Evolutionary conservation across 2,329 filamentous ascomycete genomes (phyloP), one percentile per base, ranked within the genome.

Genomic region (Arthrobotrys entomopaga): DNA sequence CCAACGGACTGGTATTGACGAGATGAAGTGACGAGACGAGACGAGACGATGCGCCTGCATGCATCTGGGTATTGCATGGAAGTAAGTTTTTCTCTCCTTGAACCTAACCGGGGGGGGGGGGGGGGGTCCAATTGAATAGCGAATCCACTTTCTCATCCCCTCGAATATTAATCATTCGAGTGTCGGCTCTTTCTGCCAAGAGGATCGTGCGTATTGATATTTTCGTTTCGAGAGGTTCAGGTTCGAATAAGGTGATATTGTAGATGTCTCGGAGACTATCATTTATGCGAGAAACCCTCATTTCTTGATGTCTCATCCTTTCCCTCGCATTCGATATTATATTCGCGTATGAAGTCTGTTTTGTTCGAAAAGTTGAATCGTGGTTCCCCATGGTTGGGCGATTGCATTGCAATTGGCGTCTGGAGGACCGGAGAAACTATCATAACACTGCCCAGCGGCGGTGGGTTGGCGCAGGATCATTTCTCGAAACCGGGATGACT

Each of bases 1-100:
- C 61, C 69, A 56, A 52, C 56, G 56, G 24, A 34, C 48, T 63
- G 69, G 69, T 63, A 63, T 66, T 66, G 63, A 60, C 61, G 61
- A 73, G 50, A 54, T 19, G 49, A n/a, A 7, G 24, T 48, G n/a
- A 22, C 24, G 10, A 15, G 15, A 16, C 8, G 29, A 54, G 24
- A 8, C 24, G 24, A 26, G 24, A 26, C 24, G 24, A 26, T 7
- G 24, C 24, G 24, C 24, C 3, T 26, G 7, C 24, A 26, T 26
- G 24, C 7, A 26, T 3, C 3, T 26, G 24, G n/a, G n/a, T 7
- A 26, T 26, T 26, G 24, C 24, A 26, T 3, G 24, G 24, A 26
- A 26, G 24, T 7, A 26, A 26, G 24, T 7, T 26, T 26, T 26
- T 26, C 24, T 26, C 24, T 26, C 24, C 24, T 26, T 26, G 24